Base-by-base conservation (phyloP, 805 yeast species). In the Myxozyma kluyveri region DNA sequence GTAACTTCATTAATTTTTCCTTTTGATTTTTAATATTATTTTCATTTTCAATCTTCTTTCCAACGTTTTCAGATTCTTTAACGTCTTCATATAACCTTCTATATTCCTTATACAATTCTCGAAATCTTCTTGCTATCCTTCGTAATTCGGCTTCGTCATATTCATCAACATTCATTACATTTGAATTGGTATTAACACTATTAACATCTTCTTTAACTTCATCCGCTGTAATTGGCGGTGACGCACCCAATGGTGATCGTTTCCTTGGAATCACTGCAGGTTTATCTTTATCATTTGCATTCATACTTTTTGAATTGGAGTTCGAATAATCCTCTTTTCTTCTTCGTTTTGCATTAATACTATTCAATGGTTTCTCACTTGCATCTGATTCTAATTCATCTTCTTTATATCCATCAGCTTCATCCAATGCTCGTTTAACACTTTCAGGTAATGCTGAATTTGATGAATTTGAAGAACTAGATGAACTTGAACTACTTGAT, bases 231-330 rank as follows among this genome's bases (percentile, higher is more conserved):
- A 53, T 37, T 10, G 58, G 57, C 32, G 59, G 59, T 14, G 49
- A 33, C 2, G 59, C 54, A 17, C 59, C 59, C 10, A 55, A 46
- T n/a, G 59, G 59, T 6, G 59, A 55, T 21, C 52, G 58, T 31
- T 55, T 56, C 22, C 54, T 37, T 3, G 59, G 59, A 19, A 57
- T n/a, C n/a, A n/a, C n/a, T n/a, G n/a, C n/a, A n/a, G n/a, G n/a
- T n/a, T n/a, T n/a, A n/a, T n/a, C n/a, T n/a, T n/a, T n/a, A n/a
- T n/a, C n/a, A n/a, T n/a, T n/a, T n/a, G n/a, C n/a, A n/a, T n/a
- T n/a, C n/a, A n/a, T n/a, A n/a, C n/a, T n/a, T n/a, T n/a, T n/a
- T n/a, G n/a, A n/a, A n/a, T n/a, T n/a, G n/a, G n/a, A n/a, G n/a
- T n/a, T n/a, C n/a, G n/a, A n/a, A n/a, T n/a, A n/a, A n/a, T n/a